Percentiles rank a stretch among this genome's conserved stretches.
These are phyloP conservation scores for Boletellus deceptivus DNA, from an alignment of 1,284 basidiomycete genomes.

Conservation along the genomic window DNA sequence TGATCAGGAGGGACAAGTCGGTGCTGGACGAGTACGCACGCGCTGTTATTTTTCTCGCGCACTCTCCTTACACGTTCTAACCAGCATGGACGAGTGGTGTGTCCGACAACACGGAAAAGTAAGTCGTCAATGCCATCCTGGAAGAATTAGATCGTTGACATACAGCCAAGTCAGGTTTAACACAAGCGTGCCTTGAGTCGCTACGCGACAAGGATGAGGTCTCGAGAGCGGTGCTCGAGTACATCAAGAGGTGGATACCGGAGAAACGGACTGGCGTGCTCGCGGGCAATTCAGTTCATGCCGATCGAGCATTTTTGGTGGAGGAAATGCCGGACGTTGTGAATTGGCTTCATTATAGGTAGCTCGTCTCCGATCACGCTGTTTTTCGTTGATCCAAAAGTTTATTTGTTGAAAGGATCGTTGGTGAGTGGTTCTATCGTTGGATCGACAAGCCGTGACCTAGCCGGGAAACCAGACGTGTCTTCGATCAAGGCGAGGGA, in stretches of 20 bases:
- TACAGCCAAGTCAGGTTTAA: slow-evolving; percentile 69
- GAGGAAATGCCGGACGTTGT: slow-evolving; percentile 75
- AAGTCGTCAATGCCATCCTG: not conserved
- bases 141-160: not conserved
- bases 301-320: slow-evolving; percentile 68
- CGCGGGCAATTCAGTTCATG: slow-evolving; percentile 81
- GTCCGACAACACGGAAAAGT: slow-evolving; percentile 68
- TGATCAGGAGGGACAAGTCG: slow-evolving; percentile 64
- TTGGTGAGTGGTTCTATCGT: slow-evolving; percentile 44
- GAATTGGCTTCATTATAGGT: slow-evolving; percentile 81
- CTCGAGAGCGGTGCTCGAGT: slow-evolving; percentile 54
- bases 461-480: slow-evolving; percentile 49
- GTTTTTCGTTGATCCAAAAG: slow-evolving; percentile 6
- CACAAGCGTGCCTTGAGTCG: slow-evolving; percentile 64
- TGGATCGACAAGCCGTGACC: not conserved
- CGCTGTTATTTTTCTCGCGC: not conserved
- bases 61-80: not conserved
- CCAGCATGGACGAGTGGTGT: slow-evolving; percentile 81
- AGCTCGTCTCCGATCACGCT: slow-evolving; percentile 4
- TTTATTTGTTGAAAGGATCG: slow-evolving; percentile 42
- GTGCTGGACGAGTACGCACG: slow-evolving; percentile 57
- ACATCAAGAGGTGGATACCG: slow-evolving; percentile 77
- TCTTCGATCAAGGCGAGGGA: slow-evolving; percentile 70
- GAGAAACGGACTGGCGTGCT: slow-evolving; percentile 59
- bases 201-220: slow-evolving; percentile 56